phyloP scores from a whole-genome alignment of 768 basidiomycete species.

The Polyporus arcularius region DNA sequence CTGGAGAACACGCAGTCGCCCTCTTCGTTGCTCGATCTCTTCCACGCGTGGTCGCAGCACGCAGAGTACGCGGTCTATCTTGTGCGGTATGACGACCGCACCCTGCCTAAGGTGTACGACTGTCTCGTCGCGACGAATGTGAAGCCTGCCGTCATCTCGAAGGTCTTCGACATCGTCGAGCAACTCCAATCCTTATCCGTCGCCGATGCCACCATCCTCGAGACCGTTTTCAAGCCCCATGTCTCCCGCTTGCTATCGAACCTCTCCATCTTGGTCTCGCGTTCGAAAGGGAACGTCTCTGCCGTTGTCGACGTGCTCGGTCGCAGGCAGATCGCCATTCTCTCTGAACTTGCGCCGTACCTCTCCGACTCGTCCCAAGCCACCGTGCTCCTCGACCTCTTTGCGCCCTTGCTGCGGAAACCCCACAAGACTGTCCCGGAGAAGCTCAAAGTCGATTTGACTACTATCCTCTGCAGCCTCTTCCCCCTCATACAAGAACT shows the following conservation, averaged over 20 bases:
- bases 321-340: constrained; percentile 79
- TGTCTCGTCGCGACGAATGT: constrained; percentile 83
- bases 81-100: constrained; percentile 63
- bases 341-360: constrained; percentile 79
- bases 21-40: constrained; percentile 84
- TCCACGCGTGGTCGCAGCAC: constrained; percentile 72
- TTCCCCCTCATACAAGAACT: constrained; percentile 71
- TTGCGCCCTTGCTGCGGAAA: constrained; percentile 79
- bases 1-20: constrained; percentile 91
- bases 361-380: constrained; percentile 73
- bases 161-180: constrained; percentile 86
- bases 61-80: constrained; percentile 62
- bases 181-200: constrained; percentile 58
- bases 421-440: constrained; percentile 78
- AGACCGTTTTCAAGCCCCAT: constrained; percentile 65
- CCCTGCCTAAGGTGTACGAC: constrained; percentile 77
- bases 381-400: constrained; percentile 65
- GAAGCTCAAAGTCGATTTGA: constrained; percentile 80
- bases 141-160: constrained; percentile 79
- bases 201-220: constrained; percentile 50
- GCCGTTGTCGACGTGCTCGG: constrained; percentile 61
- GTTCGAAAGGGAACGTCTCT: constrained; percentile 49
- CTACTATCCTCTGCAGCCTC: constrained; percentile 68
- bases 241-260: constrained; percentile 71
- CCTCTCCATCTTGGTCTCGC: constrained; percentile 68